Base-by-base conservation (phyloP, 2,329 filamentous ascomycete species). In the Pseudocercospora eumusae region DNA sequence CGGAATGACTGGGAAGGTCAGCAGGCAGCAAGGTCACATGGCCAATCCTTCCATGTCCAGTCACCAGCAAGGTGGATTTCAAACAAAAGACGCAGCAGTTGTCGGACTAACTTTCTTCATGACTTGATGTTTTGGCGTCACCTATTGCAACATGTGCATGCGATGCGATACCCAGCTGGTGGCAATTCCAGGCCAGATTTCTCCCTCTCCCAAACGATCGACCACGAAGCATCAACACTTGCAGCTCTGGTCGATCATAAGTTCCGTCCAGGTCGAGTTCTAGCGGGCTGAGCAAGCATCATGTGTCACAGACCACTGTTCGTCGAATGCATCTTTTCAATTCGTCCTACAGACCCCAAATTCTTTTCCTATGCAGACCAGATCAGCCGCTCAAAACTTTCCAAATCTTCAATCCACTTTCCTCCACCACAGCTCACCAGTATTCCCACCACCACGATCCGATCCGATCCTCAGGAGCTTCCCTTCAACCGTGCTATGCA, bases 371-470 rank as follows among this genome's bases (percentile, higher is more conserved):
- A 36, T 4, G 13, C 13, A 15, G 13, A n/a, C 33, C 28, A 31
- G 8, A n/a, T 36, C 33, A 36, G 33, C 33, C 7, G 33, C 33
- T 36, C 33, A 36, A 36, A 11, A 36, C 33, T n/a, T 36, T n/a
- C 33, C 2, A 13, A 13, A 36, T 2, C 1, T 36, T 36, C 36
- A 40, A 40, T 40, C 36, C 36, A 40, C 36, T 8, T 40, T 40
- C 7, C 36, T 57, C 50, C 59, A 64, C 62, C 62, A 61, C 10
- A 62, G 31, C 33, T 61, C 62, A 10, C 40, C 59, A 15, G 42
- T 52, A 45, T 49, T 53, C 20, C 62, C 62, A 23, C 45, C 59
- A 28, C 50, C 56, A 23, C 56, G 59, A 6, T 53, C 52, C 18
- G 59, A 59, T 21, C 56, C 52, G 20, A 64, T 59, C 5, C 59